Evolutionary conservation across 1,139 yeast species (phyloP), one percentile per base, ranked within the genome.

Genomic region (Candida freyschussii): DNA sequence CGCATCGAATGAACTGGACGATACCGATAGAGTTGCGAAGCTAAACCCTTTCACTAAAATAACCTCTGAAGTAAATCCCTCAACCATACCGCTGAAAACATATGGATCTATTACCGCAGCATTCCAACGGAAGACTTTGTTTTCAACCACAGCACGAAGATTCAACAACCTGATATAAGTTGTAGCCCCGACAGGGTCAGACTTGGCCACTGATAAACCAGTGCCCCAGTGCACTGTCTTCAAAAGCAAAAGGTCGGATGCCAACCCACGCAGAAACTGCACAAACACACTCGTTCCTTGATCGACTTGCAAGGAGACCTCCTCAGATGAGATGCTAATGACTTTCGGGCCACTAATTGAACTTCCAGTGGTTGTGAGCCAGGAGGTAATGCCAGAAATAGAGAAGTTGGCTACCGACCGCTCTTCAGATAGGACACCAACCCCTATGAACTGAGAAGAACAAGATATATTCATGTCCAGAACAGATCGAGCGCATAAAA

Each of bases 361-460:
- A 18, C 18, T 14, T 16, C 36, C 37, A 16, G 21, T 23, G 6
- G 30, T 23, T 1, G 34, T 16, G 4, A 19, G 24, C 2, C 34
- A 29, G 4, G 34, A 27, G 3, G 20, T 10, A 21, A 32, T 30
- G 6, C 30, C 26, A 1, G 37, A 24, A 6, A 36, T 26, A 5
- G 35, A 30, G 28, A 34, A 40, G 8, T 32, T 32, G 6, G 36
- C 6, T 5, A 35, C 34, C 1, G 44, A 28, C 8, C 27, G 24
- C 13, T 25, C 27, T 3, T 30, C 26, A 9, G 37, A 35, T 5
- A 36, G 18, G 10, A 35, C 18, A 18, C 38, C 41, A 17, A 40
- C 24, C 24, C 38, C 44, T 15, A 40, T 29, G 30, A 35, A 40
- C 7, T 20, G 17, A 11, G 40, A 36, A 4, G 33, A 32, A 16